phyloP scores from a whole-genome alignment of 139 green algal species.

The Chlorella vulgaris region DNA sequence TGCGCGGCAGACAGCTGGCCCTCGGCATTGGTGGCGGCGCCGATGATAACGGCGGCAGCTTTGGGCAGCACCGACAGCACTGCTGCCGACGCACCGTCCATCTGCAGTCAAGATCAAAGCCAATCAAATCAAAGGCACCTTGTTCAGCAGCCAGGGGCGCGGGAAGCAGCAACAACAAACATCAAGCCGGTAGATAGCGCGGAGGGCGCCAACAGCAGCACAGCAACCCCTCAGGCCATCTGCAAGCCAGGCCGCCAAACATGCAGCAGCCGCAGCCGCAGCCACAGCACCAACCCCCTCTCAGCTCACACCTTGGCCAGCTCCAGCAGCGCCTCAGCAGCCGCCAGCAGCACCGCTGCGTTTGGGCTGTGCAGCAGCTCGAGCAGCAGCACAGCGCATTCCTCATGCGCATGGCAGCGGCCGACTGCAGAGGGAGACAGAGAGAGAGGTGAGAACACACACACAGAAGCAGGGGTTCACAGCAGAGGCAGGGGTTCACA shows the following conservation, averaged over 20 bases:
- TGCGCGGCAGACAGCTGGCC: conserved; percentile 26
- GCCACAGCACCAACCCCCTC: no score
- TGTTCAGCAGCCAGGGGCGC: not conserved
- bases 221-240: no score
- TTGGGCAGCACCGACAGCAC: conserved; percentile 37
- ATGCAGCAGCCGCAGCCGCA: not conserved
- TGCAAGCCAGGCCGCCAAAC: no score
- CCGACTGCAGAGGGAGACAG: not conserved
- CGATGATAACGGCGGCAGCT: conserved; percentile 27
- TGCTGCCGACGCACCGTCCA: conserved; percentile 31
- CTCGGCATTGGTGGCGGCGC: conserved; percentile 10
- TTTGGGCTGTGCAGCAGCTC: conserved; percentile 29
- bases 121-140: not conserved
- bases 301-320: conserved; percentile 31
- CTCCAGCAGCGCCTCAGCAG: conserved; percentile 27
- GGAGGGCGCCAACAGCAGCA: no score
- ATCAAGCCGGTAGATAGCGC: no score
- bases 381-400: conserved; percentile 18
- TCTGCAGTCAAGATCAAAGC: not conserved
- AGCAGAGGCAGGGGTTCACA: no score
- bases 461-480: no score
- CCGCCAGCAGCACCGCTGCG: conserved; percentile 27
- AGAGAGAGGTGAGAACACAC: not conserved
- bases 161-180: not conserved
- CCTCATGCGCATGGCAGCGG: conserved; percentile 23